Conservation (phyloP, 2,329 filamentous ascomycete genomes). For the Ceratocystis colombiana region DNA sequence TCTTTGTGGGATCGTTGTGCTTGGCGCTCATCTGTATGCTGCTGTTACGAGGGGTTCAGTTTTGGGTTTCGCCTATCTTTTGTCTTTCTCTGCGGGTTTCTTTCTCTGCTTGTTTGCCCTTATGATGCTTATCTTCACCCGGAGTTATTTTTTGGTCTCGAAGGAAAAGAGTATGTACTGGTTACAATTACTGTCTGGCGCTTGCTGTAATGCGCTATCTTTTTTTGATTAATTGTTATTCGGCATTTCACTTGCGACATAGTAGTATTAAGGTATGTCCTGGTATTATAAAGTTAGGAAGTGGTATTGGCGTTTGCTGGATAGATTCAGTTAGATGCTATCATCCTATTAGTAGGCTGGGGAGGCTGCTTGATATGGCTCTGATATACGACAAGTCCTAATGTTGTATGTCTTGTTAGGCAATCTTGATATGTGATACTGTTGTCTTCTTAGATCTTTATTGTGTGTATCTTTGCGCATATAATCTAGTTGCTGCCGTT, state of each 20-base stretch:
- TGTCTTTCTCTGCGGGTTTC: constrained; percentile 12
- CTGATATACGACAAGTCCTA: neutral
- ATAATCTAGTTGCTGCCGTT: neutral
- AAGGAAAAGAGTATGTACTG: constrained; percentile 23
- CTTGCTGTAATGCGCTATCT: constrained; percentile 16
- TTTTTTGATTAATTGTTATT: neutral
- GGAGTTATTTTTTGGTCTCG: constrained; percentile 19
- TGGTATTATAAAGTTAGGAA: no score
- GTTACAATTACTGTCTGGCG: constrained; percentile 2
- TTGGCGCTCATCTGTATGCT: constrained; percentile 7
- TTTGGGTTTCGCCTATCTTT: neutral
- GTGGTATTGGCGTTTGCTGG: no score
- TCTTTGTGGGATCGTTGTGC: constrained; percentile 12
- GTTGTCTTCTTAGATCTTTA: constrained; percentile 7
- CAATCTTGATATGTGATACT: neutral
- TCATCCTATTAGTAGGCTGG: no score
- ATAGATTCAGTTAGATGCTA: no score
- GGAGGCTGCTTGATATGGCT: neutral
- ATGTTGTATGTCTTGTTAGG: neutral
- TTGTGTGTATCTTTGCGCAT: neutral
- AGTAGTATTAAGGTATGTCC: no score
- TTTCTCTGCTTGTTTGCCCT: constrained; percentile 13
- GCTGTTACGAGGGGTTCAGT: neutral
- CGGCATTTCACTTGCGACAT: no score
- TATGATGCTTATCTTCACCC: neutral